These are phyloP conservation scores for Fraxinus sp. DNA, from an alignment of 305 asterid genomes.

Conservation along the genomic window DNA sequence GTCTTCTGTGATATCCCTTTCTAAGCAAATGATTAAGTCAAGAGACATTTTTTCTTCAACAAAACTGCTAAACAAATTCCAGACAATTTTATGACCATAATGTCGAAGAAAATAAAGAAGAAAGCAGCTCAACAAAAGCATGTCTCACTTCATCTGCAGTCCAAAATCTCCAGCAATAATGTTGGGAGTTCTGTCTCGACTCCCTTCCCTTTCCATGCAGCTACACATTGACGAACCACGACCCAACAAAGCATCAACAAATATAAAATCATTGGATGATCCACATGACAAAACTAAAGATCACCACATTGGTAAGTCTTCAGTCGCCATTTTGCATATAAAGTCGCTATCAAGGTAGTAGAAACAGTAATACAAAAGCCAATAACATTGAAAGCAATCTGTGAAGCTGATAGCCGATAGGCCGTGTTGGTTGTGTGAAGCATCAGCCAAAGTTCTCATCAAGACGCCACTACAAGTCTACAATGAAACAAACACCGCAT, in stretches of 20 bases:
- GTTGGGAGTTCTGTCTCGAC: neutral
- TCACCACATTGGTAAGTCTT: constrained; percentile 52
- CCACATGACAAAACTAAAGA: neutral
- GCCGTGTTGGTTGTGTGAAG: constrained; percentile 46
- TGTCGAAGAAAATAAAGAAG: neutral
- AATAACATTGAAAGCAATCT: constrained; percentile 48
- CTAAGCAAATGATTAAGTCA: neutral
- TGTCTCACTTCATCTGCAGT: neutral
- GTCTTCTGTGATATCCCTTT: neutral
- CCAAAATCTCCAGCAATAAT: neutral
- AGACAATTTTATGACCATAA: neutral
- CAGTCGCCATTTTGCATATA: constrained; percentile 67
- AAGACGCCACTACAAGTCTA: constrained; percentile 61
- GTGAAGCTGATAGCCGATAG: constrained; percentile 45
- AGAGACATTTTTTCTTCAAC: neutral
- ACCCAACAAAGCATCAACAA: neutral
- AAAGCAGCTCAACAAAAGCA: neutral
- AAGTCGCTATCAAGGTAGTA: constrained; percentile 52
- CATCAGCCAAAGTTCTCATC: constrained; percentile 68
- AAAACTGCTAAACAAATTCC: neutral
- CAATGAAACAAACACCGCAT: constrained; percentile 23
- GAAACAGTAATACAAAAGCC: constrained; percentile 57
- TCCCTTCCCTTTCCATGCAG: constrained; percentile 11
- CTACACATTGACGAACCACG: neutral
- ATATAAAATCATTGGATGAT: constrained; percentile 1